phyloP scores from a whole-genome alignment of 2,329 filamentous ascomycete species.

The Orbilia javanica region DNA sequence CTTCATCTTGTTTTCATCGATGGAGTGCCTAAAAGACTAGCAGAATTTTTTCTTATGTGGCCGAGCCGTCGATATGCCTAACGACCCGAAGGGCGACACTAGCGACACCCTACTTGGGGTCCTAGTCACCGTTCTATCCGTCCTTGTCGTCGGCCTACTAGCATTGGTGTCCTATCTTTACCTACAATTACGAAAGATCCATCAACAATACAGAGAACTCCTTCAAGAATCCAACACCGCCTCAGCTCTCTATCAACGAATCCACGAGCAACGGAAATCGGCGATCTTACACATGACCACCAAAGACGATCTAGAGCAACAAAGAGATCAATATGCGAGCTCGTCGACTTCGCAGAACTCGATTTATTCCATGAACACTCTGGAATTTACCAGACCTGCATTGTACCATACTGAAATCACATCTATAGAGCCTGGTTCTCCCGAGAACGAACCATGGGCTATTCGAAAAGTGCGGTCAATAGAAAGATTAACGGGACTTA shows the following conservation, averaged over 20 bases:
- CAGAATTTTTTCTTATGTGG: not conserved
- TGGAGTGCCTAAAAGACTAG: not conserved
- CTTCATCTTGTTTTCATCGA: not conserved
- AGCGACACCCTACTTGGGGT: conserved; percentile 12
- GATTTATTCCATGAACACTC: not conserved
- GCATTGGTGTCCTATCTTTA: conserved; percentile 27
- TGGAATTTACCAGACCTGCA: not conserved
- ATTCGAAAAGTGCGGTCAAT: conserved; percentile 53
- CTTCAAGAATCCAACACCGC: not conserved
- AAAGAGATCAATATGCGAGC: not conserved
- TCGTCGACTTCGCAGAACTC: not conserved
- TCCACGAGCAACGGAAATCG: conserved; percentile 25
- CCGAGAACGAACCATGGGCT: conserved; percentile 33
- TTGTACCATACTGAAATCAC: not conserved
- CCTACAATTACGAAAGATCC: conserved; percentile 17
- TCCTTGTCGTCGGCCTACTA: conserved; percentile 22
- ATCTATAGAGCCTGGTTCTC: not conserved
- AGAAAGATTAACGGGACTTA: conserved; percentile 45
- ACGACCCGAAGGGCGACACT: not conserved
- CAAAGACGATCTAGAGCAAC: not conserved
- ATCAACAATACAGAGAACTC: conserved; percentile 15
- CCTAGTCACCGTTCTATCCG: conserved; percentile 19
- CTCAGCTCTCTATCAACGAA: conserved; percentile 7
- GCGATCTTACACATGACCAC: not conserved
- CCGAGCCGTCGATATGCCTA: conserved; percentile 9